Conservation (phyloP, 1,284 basidiomycete species). For the Cutaneotrichosporon sp. region DNA sequence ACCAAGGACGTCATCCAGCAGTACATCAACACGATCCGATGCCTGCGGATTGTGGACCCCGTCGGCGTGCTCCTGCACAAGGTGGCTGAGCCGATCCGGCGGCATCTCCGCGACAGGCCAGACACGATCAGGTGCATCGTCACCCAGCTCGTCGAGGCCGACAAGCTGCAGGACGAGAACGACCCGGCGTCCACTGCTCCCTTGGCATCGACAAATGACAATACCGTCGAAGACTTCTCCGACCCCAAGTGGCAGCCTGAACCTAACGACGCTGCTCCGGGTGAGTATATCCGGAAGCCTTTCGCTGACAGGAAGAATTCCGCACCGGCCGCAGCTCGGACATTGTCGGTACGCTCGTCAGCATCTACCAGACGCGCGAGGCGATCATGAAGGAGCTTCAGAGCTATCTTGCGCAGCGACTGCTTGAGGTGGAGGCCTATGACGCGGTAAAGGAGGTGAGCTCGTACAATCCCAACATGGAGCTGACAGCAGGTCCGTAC, state of each 20-base stretch:
- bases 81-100: constrained; percentile 81
- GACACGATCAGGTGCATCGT: constrained; percentile 92
- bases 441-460: constrained; percentile 75
- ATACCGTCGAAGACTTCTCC: constrained; percentile 68
- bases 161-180: constrained; percentile 56
- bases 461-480: constrained; percentile 1
- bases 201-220: constrained; percentile 62
- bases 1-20: constrained; percentile 85
- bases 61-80: constrained; percentile 86
- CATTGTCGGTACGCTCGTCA: constrained; percentile 87
- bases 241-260: constrained; percentile 91
- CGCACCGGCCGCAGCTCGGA: constrained; percentile 80
- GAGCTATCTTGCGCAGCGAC: constrained; percentile 72
- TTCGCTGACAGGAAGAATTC: constrained; percentile 59
- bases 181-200: constrained; percentile 27
- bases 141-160: constrained; percentile 80
- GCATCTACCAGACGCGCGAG: constrained; percentile 91
- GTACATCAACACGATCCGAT: constrained; percentile 93
- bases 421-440: constrained; percentile 72
- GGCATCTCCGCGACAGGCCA: constrained; percentile 73
- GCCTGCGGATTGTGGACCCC: constrained; percentile 83
- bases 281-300: constrained; percentile 48
- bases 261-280: constrained; percentile 85
- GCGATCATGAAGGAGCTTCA: constrained; percentile 91
- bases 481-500: constrained; percentile 63